Percentiles rank a stretch among this genome's conserved stretches.
Conservation (phyloP, 2,329 filamentous ascomycete species). For the Fusarium fracticaudum region DNA sequence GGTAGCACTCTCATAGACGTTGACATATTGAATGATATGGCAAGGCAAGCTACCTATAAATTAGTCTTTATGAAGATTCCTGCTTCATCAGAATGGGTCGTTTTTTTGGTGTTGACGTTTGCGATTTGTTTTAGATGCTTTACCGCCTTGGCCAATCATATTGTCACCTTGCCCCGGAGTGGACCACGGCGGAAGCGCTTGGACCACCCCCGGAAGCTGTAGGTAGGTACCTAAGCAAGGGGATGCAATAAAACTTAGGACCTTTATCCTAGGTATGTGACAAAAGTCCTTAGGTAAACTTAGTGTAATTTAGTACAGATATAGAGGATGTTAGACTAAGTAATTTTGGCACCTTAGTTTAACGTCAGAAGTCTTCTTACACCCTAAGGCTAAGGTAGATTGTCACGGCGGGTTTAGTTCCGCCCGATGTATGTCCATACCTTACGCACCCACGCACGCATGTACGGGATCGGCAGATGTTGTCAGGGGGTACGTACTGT, state of each 20-base stretch:
- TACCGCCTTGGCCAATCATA: slow-evolving; percentile 15
- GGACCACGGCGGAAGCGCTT: slow-evolving; percentile 20
- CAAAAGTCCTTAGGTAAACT: too few species aligned
- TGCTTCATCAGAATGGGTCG: slow-evolving; percentile 10
- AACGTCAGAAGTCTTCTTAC: too few species aligned
- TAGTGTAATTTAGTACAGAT: too few species aligned
- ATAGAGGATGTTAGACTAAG: too few species aligned
- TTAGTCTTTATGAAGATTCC: not conserved
- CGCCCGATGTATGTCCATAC: not conserved
- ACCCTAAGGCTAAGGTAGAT: not conserved
- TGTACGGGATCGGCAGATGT: slow-evolving; percentile 5
- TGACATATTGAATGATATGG: slow-evolving; percentile 21
- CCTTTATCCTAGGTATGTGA: too few species aligned
- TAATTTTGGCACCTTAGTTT: too few species aligned
- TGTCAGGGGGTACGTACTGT: not conserved
- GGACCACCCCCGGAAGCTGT: slow-evolving; percentile 20
- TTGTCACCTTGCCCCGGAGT: not conserved
- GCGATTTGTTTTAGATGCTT: slow-evolving; percentile 14
- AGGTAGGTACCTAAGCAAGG: too few species aligned
- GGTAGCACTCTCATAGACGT: slow-evolving; percentile 23
- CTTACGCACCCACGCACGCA: not conserved
- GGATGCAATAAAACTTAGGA: too few species aligned
- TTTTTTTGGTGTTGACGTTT: slow-evolving; percentile 29
- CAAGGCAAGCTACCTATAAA: not conserved
- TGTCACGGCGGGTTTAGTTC: slow-evolving; percentile 2